Evolutionary conservation across 75 land plant species (phyloP).

Genomic region (Larix kaempferi): DNA sequence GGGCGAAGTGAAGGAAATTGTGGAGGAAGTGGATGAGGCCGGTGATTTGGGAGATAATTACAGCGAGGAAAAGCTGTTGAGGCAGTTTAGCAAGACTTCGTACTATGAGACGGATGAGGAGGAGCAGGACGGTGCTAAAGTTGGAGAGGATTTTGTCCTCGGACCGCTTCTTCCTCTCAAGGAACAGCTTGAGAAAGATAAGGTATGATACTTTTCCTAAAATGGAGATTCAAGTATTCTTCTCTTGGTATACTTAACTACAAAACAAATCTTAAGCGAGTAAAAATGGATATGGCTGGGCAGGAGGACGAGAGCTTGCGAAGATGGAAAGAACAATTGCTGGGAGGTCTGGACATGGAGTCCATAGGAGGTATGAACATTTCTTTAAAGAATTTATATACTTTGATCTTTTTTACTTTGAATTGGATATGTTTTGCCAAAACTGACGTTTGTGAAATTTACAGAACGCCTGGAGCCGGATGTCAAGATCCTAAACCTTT

Average conservation of each 20-base stretch:
- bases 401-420: neutral
- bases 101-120: conserved; percentile 22
- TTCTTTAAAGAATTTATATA: neutral
- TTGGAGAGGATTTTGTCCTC: conserved; percentile 19
- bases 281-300: neutral
- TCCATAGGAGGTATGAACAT: conserved; percentile 33
- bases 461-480: conserved; percentile 77
- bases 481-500: conserved; percentile 60
- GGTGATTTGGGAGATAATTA: too few species aligned
- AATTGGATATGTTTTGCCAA: neutral
- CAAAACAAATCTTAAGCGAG: too few species aligned
- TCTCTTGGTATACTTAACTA: too few species aligned
- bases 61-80: conserved; percentile 12
- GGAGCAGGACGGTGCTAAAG: conserved; percentile 13
- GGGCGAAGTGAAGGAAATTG: too few species aligned
- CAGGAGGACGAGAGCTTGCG: conserved; percentile 77
- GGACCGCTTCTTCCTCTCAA: conserved; percentile 63
- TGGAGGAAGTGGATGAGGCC: too few species aligned
- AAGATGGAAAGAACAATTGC: conserved; percentile 69
- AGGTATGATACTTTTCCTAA: conserved; percentile 21
- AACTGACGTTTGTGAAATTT: neutral
- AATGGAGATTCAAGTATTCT: too few species aligned
- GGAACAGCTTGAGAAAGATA: conserved; percentile 63
- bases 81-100: conserved; percentile 16
- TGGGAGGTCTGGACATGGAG: conserved; percentile 39